These are phyloP conservation scores for Fusarium bactridioides DNA, from an alignment of 2,329 filamentous ascomycete species.

Conservation along the genomic window DNA sequence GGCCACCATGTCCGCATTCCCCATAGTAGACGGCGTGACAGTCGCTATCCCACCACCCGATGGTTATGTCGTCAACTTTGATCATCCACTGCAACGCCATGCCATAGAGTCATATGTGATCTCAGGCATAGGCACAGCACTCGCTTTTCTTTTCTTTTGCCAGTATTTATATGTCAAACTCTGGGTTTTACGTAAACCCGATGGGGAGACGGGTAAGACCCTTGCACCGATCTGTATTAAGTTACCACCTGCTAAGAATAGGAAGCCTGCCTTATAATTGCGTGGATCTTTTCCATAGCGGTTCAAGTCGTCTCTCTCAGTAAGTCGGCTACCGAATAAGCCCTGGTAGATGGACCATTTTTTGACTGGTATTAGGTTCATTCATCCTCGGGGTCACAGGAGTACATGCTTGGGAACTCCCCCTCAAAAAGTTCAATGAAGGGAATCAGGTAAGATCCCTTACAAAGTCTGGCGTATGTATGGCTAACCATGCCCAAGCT, in stretches of 20 bases:
- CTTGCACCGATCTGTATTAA: background rate
- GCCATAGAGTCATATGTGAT: slow-evolving; percentile 31
- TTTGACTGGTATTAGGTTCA: slow-evolving; percentile 3
- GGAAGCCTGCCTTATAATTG: slow-evolving; percentile 26
- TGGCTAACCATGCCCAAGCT: slow-evolving; percentile 23
- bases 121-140: slow-evolving; percentile 26
- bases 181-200: slow-evolving; percentile 27
- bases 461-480: accelerated
- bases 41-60: slow-evolving; percentile 39
- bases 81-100: slow-evolving; percentile 40
- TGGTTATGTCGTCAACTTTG: slow-evolving; percentile 47
- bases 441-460: slow-evolving; percentile 9
- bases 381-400: slow-evolving; percentile 34
- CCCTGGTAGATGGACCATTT: too few relatives aligned
- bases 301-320: slow-evolving; percentile 27
- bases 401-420: slow-evolving; percentile 45
- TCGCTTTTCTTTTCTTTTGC: slow-evolving; percentile 34
- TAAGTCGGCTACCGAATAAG: background rate
- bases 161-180: slow-evolving; percentile 41
- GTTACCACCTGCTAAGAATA: background rate
- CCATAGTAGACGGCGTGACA: slow-evolving; percentile 24
- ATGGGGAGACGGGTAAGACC: slow-evolving; percentile 32
- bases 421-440: slow-evolving; percentile 26
- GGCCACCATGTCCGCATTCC: slow-evolving; percentile 20
- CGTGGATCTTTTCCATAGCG: slow-evolving; percentile 33